phyloP scores from a whole-genome alignment of 768 basidiomycete species.

The Calocybe indica region DNA sequence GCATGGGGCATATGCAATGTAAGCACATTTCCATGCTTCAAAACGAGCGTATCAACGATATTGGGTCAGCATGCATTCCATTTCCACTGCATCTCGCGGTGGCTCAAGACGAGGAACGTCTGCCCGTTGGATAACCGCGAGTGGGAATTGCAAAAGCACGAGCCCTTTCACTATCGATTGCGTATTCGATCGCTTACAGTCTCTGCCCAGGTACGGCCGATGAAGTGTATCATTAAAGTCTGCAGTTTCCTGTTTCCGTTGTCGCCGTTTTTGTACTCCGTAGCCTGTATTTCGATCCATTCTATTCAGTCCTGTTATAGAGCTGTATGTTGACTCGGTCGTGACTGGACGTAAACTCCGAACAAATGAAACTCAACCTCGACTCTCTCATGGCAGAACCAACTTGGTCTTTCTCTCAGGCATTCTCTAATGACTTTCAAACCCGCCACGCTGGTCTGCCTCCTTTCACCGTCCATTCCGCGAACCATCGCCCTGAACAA shows the following conservation, averaged over 20 bases:
- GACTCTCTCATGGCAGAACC: constrained; percentile 19
- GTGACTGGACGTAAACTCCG: neutral
- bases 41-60: neutral
- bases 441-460: constrained; percentile 43
- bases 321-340: neutral
- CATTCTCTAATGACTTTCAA: constrained; percentile 47
- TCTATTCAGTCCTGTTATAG: neutral
- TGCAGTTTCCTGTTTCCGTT: no score
- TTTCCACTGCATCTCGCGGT: constrained; percentile 98
- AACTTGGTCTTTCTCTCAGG: constrained; percentile 42
- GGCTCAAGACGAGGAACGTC: constrained; percentile 97
- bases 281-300: neutral
- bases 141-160: constrained; percentile 95
- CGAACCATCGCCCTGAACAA: constrained; percentile 10
- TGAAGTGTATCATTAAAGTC: neutral
- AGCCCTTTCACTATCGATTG: constrained; percentile 9
- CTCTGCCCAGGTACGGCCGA: constrained; percentile 33
- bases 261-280: neutral
- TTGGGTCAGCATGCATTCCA: constrained; percentile 88
- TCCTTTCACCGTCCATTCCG: constrained; percentile 8
- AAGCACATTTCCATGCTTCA: constrained; percentile 15
- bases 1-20: constrained; percentile 99
- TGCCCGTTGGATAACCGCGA: constrained; percentile 94
- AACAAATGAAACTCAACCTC: neutral
- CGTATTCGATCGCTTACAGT: constrained; percentile 1